Conservation (phyloP, 768 basidiomycete genomes). For the Crucibulum laeve region DNA sequence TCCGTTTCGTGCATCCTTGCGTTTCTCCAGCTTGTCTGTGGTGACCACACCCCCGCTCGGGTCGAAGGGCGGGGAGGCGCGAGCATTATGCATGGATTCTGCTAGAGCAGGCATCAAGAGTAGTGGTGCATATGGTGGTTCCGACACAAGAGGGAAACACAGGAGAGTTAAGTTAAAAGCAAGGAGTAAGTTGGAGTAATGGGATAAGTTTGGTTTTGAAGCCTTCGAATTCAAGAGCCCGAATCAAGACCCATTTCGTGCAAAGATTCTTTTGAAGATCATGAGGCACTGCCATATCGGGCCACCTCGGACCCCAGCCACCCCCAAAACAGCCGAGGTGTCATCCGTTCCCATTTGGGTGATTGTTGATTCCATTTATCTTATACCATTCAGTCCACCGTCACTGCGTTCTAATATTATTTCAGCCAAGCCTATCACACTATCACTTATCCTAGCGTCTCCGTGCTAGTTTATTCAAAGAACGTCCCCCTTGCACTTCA, state of each 20-base stretch:
- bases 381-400: no score
- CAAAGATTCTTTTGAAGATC: conserved; percentile 26
- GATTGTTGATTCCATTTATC: no score
- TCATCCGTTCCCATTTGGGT: no score
- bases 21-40: conserved; percentile 38
- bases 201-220: background rate
- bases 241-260: background rate
- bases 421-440: no score
- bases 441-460: conserved; percentile 8
- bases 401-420: no score
- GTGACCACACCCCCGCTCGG: conserved; percentile 44
- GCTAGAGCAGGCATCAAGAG: conserved; percentile 16
- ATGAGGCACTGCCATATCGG: conserved; percentile 22
- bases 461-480: conserved; percentile 1
- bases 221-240: background rate
- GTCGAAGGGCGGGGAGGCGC: conserved; percentile 25
- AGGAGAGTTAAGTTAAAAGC: background rate
- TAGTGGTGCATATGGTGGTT: conserved; percentile 9
- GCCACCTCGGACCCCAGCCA: conserved; percentile 20
- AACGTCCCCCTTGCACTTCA: conserved; percentile 3
- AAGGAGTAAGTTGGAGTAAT: background rate
- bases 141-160: conserved; percentile 9
- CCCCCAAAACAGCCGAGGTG: conserved; percentile 11
- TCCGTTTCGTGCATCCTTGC: conserved; percentile 26
- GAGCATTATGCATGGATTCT: conserved; percentile 17